Conservation (phyloP, 176 grass and related monocot species). For the Calamus simplicifolius region DNA sequence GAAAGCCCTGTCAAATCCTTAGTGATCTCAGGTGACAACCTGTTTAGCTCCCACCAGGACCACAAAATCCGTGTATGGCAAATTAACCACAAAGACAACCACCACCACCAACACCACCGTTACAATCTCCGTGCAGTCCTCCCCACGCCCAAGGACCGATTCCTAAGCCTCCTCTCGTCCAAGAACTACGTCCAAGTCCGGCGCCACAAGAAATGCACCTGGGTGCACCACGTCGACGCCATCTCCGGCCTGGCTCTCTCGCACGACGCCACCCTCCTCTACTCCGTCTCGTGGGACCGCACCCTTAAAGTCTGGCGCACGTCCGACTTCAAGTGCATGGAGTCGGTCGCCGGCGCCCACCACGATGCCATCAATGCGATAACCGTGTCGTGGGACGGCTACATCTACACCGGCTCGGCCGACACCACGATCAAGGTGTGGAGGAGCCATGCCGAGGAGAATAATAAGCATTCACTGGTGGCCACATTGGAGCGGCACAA, state of each 20-base stretch:
- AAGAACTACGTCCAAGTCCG: constrained; percentile 48
- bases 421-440: constrained; percentile 50
- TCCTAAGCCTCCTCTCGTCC: constrained; percentile 37
- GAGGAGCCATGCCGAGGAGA: constrained; percentile 14
- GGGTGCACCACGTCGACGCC: constrained; percentile 76
- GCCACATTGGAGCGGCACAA: constrained; percentile 36
- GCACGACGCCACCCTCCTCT: constrained; percentile 39
- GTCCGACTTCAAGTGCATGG: constrained; percentile 31
- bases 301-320: constrained; percentile 65
- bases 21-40: constrained; percentile 15
- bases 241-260: constrained; percentile 53
- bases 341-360: constrained; percentile 49
- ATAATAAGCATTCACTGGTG: constrained; percentile 27
- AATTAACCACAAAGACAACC: background rate
- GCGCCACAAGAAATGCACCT: constrained; percentile 46
- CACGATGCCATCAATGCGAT: constrained; percentile 73
- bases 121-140: constrained; percentile 39
- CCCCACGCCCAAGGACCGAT: constrained; percentile 42
- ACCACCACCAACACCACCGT: background rate
- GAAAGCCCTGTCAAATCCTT: constrained; percentile 47
- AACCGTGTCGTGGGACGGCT: constrained; percentile 33
- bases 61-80: constrained; percentile 63
- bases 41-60: constrained; percentile 72
- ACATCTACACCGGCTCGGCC: constrained; percentile 56
- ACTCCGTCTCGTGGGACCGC: constrained; percentile 84